Evolutionary conservation across 495 filamentous ascomycete species (phyloP).

Genomic region (Penicillium cataractarum): DNA sequence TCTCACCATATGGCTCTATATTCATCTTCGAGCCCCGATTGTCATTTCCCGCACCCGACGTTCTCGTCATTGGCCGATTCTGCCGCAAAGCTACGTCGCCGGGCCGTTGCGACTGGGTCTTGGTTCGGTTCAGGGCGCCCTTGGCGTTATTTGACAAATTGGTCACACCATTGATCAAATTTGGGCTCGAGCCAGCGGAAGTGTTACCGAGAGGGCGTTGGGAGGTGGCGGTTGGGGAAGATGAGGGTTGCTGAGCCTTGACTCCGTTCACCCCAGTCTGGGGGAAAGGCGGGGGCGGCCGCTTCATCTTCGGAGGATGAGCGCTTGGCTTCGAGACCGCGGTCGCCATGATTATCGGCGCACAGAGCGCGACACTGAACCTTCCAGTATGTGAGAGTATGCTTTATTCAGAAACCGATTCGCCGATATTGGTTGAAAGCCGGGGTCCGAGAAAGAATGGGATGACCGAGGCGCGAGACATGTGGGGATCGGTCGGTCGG

Average conservation of each 20-base stretch:
- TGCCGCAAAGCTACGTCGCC: slow-evolving; percentile 41
- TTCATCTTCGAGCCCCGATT: slow-evolving; percentile 41
- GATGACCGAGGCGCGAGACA: slow-evolving; percentile 54
- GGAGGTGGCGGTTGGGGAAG: slow-evolving; percentile 66
- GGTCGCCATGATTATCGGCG: slow-evolving; percentile 49
- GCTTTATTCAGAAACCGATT: slow-evolving; percentile 33
- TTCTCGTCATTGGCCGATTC: slow-evolving; percentile 39
- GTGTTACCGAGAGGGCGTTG: slow-evolving; percentile 61
- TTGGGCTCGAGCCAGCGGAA: slow-evolving; percentile 38
- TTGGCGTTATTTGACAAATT: slow-evolving; percentile 38
- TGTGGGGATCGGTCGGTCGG: slow-evolving; percentile 53
- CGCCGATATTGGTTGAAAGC: slow-evolving; percentile 34
- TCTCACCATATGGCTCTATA: slow-evolving; percentile 56
- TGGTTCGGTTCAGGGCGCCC: slow-evolving; percentile 54
- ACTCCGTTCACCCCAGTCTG: slow-evolving; percentile 67
- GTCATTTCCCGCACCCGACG: slow-evolving; percentile 37
- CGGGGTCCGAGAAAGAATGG: slow-evolving; percentile 46
- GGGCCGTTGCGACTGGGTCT: slow-evolving; percentile 54
- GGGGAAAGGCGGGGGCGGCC: slow-evolving; percentile 68
- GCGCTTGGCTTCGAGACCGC: slow-evolving; percentile 59
- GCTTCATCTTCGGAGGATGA: slow-evolving; percentile 71
- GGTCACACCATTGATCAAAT: slow-evolving; percentile 50
- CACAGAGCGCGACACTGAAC: slow-evolving; percentile 26
- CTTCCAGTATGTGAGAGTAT: slow-evolving; percentile 25
- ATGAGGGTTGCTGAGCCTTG: slow-evolving; percentile 62